Conservation (phyloP, 352 stramenopile species). For the Globisporangium uncinulatum region DNA sequence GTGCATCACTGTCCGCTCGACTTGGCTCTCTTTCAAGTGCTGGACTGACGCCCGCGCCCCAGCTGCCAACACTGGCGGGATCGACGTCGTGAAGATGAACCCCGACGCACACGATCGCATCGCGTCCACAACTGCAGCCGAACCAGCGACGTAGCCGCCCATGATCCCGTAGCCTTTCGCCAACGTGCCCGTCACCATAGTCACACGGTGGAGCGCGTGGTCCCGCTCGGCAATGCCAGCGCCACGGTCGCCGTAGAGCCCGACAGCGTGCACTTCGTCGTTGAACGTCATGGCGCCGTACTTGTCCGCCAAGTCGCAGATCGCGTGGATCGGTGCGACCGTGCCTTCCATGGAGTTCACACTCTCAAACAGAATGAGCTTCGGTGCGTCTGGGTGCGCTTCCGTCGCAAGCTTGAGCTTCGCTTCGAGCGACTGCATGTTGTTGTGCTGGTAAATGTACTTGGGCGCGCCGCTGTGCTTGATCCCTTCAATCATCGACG, state of each 20-base stretch:
- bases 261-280: conserved; percentile 88
- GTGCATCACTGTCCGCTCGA: conserved; percentile 81
- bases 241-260: conserved; percentile 83
- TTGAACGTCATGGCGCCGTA: conserved; percentile 91
- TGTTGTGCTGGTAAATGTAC: conserved; percentile 86
- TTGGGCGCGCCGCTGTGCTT: conserved; percentile 73
- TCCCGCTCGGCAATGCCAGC: conserved; percentile 84
- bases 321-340: conserved; percentile 79
- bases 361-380: conserved; percentile 84
- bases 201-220: conserved; percentile 81
- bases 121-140: conserved; percentile 75
- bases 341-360: conserved; percentile 89
- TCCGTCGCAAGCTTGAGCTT: conserved; percentile 51
- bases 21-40: conserved; percentile 81
- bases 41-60: conserved; percentile 73
- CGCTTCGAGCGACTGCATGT: conserved; percentile 70
- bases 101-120: conserved; percentile 83
- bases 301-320: conserved; percentile 84
- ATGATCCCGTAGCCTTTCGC: conserved; percentile 90
- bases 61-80: conserved; percentile 82
- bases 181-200: conserved; percentile 88
- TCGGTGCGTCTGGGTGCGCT: conserved; percentile 63
- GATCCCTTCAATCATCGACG: conserved; percentile 86
- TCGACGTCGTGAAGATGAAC: conserved; percentile 91
- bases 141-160: conserved; percentile 88